A percentile compares a stretch with the other conserved stretches of the same genome.
phyloP scores from a whole-genome alignment of 2,329 filamentous ascomycete species.

The Diaporthe helianthi region DNA sequence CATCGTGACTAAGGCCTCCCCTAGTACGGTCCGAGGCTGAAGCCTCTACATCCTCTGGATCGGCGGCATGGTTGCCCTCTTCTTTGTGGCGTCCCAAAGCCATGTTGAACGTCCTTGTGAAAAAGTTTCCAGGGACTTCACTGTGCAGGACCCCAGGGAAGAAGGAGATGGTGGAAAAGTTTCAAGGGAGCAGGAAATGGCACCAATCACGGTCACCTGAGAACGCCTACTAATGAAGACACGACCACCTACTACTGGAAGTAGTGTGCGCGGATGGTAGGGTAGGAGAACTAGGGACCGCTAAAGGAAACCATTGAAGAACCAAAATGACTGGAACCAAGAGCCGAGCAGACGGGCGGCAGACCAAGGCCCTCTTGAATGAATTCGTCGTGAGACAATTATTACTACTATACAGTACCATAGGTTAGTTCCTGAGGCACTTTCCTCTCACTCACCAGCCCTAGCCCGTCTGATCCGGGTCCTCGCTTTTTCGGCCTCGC shows the following conservation, averaged over 20 bases:
- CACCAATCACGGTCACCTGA: constrained; percentile 22
- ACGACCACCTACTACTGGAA: constrained; percentile 17
- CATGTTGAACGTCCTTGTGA: constrained; percentile 9
- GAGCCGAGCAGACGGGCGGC: neutral
- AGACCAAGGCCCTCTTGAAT: neutral
- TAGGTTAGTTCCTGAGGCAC: too few relatives aligned
- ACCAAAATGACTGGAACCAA: neutral
- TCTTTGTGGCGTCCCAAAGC: constrained; percentile 26
- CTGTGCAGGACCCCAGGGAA: too few relatives aligned
- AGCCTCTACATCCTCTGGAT: constrained; percentile 31
- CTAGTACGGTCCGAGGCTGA: constrained; percentile 9
- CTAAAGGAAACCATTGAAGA: constrained; percentile 7
- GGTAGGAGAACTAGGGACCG: constrained; percentile 25
- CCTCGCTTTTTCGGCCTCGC: constrained; percentile 13
- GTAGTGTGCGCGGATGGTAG: constrained; percentile 10
- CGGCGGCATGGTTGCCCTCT: neutral
- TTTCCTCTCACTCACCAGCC: neutral
- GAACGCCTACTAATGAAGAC: constrained; percentile 18
- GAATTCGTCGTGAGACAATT: constrained; percentile 1
- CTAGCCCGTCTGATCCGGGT: constrained; percentile 7
- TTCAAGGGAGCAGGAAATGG: neutral
- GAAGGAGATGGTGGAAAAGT: too few relatives aligned
- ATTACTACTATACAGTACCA: too few relatives aligned
- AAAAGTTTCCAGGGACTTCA: too few relatives aligned
- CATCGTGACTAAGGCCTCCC: constrained; percentile 1